Percentiles rank a stretch among this genome's conserved stretches.
Evolutionary conservation across 352 stramenopile genomes (phyloP).

Genomic region (Pythium pyrilobum): DNA sequence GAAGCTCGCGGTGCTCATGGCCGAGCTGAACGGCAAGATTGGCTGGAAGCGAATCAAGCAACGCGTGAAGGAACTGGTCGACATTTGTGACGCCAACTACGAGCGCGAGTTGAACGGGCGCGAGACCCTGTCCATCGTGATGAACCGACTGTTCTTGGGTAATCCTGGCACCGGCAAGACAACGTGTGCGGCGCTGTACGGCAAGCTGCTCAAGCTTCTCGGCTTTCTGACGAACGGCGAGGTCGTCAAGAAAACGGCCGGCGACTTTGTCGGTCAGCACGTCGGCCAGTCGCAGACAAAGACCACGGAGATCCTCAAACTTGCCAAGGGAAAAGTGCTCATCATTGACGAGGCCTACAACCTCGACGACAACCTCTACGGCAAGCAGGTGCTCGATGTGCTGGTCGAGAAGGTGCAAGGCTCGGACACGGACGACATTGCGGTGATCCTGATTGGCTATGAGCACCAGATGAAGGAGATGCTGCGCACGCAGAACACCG

Average conservation of each 20-base stretch:
- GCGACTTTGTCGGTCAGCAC: constrained; percentile 79
- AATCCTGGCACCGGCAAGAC: constrained; percentile 93
- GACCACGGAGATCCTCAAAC: constrained; percentile 77
- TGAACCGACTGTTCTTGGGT: constrained; percentile 89
- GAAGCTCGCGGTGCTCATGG: constrained; percentile 48
- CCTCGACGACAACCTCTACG: constrained; percentile 64
- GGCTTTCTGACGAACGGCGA: constrained; percentile 89
- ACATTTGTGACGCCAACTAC: constrained; percentile 81
- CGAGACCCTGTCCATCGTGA: constrained; percentile 48
- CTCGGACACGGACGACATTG: constrained; percentile 83
- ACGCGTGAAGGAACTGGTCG: constrained; percentile 64
- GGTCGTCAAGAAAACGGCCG: constrained; percentile 83
- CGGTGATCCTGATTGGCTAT: constrained; percentile 91
- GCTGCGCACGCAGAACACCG: constrained; percentile 85
- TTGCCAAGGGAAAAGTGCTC: constrained; percentile 85
- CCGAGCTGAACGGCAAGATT: constrained; percentile 68
- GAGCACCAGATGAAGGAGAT: constrained; percentile 89
- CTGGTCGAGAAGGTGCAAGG: constrained; percentile 91
- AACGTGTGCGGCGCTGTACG: constrained; percentile 87
- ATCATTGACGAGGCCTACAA: constrained; percentile 94
- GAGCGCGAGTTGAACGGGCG: constrained; percentile 68
- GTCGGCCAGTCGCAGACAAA: constrained; percentile 87
- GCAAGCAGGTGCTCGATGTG: constrained; percentile 80
- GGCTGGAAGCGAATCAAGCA: constrained; percentile 79
- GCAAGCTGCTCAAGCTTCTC: constrained; percentile 80